These are phyloP conservation scores for Cercospora brassicicola DNA, from an alignment of 2,329 filamentous ascomycete genomes.

Conservation along the genomic window DNA sequence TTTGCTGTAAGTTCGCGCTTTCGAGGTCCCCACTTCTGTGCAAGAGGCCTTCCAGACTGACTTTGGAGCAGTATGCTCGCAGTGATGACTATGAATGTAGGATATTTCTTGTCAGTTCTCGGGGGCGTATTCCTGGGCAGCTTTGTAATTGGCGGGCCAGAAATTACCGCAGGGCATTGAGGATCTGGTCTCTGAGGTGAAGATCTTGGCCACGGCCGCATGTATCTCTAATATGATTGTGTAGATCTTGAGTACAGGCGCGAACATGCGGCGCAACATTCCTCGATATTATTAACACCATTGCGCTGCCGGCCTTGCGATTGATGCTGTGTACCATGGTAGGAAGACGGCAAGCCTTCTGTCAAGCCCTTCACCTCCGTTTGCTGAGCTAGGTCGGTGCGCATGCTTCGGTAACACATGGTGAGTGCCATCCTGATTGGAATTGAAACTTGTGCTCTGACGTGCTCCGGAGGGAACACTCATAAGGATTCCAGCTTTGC, in stretches of 20 bases:
- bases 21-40: background rate
- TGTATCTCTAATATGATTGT: background rate
- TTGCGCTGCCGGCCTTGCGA: background rate
- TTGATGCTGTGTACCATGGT: background rate
- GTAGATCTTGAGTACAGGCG: background rate
- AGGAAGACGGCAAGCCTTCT: background rate
- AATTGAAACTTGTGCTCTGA: background rate
- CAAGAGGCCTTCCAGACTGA: background rate
- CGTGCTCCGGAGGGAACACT: too few species aligned
- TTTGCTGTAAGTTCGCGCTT: conserved; percentile 65
- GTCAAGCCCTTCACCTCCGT: background rate
- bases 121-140: conserved; percentile 74
- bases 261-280: background rate
- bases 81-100: conserved; percentile 84
- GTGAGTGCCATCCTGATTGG: background rate
- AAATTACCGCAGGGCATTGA: background rate
- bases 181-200: too few species aligned
- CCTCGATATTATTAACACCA: background rate
- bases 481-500: too few species aligned
- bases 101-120: conserved; percentile 75
- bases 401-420: background rate
- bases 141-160: background rate
- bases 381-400: background rate
- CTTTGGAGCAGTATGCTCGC: conserved; percentile 70
- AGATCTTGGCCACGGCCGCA: background rate